Evolutionary conservation across 179 eudicot species (phyloP).

Genomic region (Heliamphora pulchella): DNA sequence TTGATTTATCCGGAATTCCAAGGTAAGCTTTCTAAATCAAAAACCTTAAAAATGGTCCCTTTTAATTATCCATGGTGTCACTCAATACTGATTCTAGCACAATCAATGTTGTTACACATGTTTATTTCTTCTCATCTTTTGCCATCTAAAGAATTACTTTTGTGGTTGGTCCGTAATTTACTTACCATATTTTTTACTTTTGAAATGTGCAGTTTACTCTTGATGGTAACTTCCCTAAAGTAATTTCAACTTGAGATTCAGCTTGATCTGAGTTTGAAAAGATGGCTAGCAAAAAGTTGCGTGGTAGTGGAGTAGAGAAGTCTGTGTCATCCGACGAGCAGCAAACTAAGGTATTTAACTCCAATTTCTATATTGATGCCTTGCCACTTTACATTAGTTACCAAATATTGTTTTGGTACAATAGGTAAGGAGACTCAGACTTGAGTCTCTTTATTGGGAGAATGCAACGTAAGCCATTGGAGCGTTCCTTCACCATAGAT

Average conservation of each 20-base stretch:
- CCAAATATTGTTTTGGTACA: no score
- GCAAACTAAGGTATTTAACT: constrained; percentile 23
- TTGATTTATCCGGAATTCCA: no score
- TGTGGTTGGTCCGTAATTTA: background rate
- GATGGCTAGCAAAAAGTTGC: constrained; percentile 20
- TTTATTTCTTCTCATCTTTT: background rate
- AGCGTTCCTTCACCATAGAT: background rate
- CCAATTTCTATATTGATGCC: background rate
- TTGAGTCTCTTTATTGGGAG: no score
- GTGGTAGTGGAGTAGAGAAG: constrained; percentile 5
- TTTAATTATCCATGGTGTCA: background rate
- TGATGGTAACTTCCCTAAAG: background rate
- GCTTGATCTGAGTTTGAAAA: constrained; percentile 5
- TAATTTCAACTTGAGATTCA: background rate
- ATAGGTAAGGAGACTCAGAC: no score
- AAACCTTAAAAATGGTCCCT: no score
- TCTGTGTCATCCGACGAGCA: constrained; percentile 15
- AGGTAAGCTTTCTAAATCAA: no score
- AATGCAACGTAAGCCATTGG: background rate
- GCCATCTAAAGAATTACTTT: background rate
- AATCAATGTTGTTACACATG: background rate
- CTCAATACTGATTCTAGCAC: background rate
- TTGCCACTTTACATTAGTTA: background rate
- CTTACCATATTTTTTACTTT: background rate
- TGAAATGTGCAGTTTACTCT: background rate